A percentile compares a stretch with the other conserved stretches of the same genome.
Evolutionary conservation across 257 asterid genomes (phyloP).

Genomic region (Solanum raphanifolium): DNA sequence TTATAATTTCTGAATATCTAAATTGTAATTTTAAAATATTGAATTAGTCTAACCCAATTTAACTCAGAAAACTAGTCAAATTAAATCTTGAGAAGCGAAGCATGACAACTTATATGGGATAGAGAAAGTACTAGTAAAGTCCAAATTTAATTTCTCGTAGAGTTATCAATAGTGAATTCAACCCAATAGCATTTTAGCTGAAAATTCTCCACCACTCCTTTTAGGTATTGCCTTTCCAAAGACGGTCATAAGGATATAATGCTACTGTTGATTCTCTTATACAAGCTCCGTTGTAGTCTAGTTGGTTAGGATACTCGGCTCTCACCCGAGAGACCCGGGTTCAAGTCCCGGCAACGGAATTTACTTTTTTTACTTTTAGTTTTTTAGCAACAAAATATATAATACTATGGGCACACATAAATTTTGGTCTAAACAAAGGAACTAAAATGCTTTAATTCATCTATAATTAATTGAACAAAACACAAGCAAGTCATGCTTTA

Average conservation of each 20-base stretch:
- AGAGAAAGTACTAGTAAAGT: not conserved
- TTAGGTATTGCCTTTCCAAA: not conserved
- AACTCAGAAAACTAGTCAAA: not conserved
- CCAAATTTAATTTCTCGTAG: not conserved
- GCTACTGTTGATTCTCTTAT: rapidly evolving
- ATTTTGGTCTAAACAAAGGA: not conserved
- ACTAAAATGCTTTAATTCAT: not conserved
- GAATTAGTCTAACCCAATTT: not conserved
- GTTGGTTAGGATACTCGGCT: conserved; percentile 98
- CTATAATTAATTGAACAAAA: not conserved
- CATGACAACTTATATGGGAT: not conserved
- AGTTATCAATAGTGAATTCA: not conserved
- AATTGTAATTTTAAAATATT: not conserved
- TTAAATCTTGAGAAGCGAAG: not conserved
- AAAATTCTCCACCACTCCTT: not conserved
- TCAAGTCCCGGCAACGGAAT: conserved; percentile 74
- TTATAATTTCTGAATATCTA: not conserved
- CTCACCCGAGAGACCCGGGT: conserved; percentile 99
- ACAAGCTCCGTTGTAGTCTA: conserved; percentile 79
- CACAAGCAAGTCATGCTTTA: not conserved
- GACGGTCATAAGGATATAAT: no score
- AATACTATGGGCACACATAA: not conserved
- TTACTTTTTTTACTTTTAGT: rapidly evolving
- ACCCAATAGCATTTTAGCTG: not conserved
- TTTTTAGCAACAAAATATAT: not conserved